phyloP scores from a whole-genome alignment of 495 filamentous ascomycete species.

The Xylaria palmicola region DNA sequence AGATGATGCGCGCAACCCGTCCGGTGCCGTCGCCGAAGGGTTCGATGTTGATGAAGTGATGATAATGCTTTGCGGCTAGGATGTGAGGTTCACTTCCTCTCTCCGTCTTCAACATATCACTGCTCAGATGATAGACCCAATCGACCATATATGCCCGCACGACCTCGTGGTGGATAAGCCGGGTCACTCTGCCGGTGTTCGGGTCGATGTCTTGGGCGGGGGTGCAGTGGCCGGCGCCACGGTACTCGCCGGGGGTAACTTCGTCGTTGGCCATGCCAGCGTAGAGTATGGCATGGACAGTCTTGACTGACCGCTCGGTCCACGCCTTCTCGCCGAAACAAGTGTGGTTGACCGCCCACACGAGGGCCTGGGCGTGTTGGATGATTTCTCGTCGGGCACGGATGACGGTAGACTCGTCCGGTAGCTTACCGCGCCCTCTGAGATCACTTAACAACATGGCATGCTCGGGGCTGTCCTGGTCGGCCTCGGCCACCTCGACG shows the following conservation, averaged over 20 bases:
- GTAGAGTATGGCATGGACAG: neutral
- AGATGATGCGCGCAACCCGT: neutral
- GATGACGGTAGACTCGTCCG: neutral
- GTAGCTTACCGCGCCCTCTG: neutral
- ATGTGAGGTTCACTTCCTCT: neutral
- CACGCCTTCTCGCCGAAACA: neutral
- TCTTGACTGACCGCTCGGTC: neutral
- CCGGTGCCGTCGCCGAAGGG: neutral
- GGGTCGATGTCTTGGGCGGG: neutral
- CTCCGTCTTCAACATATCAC: neutral
- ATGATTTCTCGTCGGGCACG: neutral
- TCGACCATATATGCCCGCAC: neutral
- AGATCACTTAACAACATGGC: neutral
- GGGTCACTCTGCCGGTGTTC: neutral
- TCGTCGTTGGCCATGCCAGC: neutral
- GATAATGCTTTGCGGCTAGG: neutral
- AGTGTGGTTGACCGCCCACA: neutral
- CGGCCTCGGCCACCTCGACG: neutral
- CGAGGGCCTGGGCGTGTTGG: neutral
- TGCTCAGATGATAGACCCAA: neutral
- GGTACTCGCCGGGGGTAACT: neutral
- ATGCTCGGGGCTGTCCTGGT: neutral
- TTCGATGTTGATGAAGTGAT: neutral
- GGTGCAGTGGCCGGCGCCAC: neutral
- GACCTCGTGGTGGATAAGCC: neutral